These are phyloP conservation scores for Rhodotorula sp. DNA, from an alignment of 1,284 basidiomycete genomes.

Conservation along the genomic window DNA sequence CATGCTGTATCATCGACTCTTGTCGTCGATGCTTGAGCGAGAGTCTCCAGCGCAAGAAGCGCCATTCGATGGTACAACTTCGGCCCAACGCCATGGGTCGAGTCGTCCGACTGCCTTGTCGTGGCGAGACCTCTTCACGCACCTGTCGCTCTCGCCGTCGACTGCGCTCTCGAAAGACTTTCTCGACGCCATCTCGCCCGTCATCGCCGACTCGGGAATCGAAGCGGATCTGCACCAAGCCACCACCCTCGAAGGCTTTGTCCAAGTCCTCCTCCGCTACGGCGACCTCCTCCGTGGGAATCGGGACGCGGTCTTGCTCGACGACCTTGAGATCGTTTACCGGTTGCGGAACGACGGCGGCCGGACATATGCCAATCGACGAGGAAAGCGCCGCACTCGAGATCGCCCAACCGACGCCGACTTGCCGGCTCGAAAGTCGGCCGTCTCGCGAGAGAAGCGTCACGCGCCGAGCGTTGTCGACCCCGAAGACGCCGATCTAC, in stretches of 20 bases:
- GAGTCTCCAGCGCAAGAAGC: not conserved
- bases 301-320: not conserved
- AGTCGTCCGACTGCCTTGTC: constrained; percentile 11
- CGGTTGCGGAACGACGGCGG: constrained; percentile 11
- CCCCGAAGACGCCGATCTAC: constrained; percentile 18
- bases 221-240: not conserved
- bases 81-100: not conserved
- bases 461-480: not conserved
- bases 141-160: constrained; percentile 16
- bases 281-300: constrained; percentile 5
- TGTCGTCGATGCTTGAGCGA: constrained; percentile 22
- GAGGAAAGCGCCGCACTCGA: not conserved
- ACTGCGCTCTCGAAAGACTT: constrained; percentile 21
- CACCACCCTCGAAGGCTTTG: constrained; percentile 13
- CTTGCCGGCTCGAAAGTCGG: too few relatives aligned
- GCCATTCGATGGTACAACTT: too few relatives aligned
- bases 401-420: not conserved
- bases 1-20: constrained; percentile 43
- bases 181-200: constrained; percentile 27
- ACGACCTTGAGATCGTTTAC: constrained; percentile 33
- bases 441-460: not conserved
- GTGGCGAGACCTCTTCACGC: constrained; percentile 31
- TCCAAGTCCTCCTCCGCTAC: constrained; percentile 7
- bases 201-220: constrained; percentile 13
- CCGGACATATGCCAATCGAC: not conserved